Conservation (phyloP, 305 asterid species). For the Plantago lanceolata region DNA sequence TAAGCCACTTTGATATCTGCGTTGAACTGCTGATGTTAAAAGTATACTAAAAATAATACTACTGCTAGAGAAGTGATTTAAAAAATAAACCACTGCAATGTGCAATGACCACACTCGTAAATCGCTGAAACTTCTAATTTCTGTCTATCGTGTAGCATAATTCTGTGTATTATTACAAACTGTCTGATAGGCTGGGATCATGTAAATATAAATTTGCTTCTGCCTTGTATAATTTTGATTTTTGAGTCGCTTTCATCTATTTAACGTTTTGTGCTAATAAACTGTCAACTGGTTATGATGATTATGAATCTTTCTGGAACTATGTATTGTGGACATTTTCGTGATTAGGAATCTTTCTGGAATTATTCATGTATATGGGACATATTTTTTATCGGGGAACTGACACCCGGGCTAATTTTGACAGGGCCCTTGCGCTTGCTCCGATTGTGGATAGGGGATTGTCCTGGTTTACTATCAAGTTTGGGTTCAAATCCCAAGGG, state of each 20-base stretch:
- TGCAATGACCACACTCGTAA: too few species aligned
- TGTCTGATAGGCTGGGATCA: not conserved
- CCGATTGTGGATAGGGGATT: constrained; percentile 74
- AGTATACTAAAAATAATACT: too few species aligned
- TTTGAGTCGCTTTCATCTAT: not conserved
- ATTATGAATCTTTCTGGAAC: not conserved
- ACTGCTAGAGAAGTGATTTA: too few species aligned
- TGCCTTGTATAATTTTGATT: not conserved
- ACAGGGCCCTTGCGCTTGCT: constrained; percentile 91
- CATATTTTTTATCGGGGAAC: constrained; percentile 4
- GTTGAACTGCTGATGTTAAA: too few species aligned
- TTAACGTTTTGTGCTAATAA: constrained; percentile 5
- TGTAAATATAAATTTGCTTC: not conserved
- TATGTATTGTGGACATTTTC: too few species aligned
- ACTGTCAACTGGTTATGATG: too few species aligned
- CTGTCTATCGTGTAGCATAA: too few species aligned
- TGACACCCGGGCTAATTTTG: constrained; percentile 1
- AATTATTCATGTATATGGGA: not conserved
- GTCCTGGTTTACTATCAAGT: constrained; percentile 73
- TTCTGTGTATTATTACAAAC: not conserved
- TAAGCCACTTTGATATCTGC: too few species aligned
- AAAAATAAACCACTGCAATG: too few species aligned
- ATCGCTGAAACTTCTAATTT: too few species aligned
- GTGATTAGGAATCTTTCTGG: not conserved
- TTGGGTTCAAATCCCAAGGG: constrained; percentile 63